phyloP scores from a whole-genome alignment of 2,329 filamentous ascomycete species.

The Boeremia exigua region DNA sequence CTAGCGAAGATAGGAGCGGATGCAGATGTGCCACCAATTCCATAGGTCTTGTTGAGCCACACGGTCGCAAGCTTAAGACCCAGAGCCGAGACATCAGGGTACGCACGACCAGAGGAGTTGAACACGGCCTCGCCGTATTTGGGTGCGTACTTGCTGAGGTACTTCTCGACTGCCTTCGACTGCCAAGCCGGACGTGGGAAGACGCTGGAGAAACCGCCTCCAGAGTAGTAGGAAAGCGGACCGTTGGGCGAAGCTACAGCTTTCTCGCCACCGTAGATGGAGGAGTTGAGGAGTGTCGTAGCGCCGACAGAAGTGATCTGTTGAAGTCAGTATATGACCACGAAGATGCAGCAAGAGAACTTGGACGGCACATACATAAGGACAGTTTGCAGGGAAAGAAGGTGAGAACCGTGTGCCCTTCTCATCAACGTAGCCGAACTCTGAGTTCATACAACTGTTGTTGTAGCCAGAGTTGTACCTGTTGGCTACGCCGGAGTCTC shows the following conservation, averaged over 20 bases:
- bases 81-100: conserved; percentile 66
- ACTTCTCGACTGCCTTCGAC: conserved; percentile 25
- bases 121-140: conserved; percentile 16
- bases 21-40: conserved; percentile 58
- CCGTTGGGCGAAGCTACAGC: conserved; percentile 31
- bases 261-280: conserved; percentile 55
- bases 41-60: conserved; percentile 38
- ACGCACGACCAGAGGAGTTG: conserved; percentile 56
- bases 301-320: conserved; percentile 64
- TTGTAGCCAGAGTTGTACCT: conserved; percentile 20
- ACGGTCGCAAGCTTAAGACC: conserved; percentile 55
- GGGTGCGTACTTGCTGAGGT: conserved; percentile 13
- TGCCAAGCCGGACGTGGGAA: conserved; percentile 58
- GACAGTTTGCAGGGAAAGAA: conserved; percentile 68
- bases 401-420: conserved; percentile 54
- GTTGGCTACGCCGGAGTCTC: conserved; percentile 46
- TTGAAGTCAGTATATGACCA: neutral
- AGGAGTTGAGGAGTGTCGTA: conserved; percentile 42
- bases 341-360: neutral
- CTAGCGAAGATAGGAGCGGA: conserved; percentile 64
- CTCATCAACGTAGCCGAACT: conserved; percentile 17
- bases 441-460: conserved; percentile 23
- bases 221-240: conserved; percentile 19
- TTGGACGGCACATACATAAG: conserved; percentile 58
- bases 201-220: conserved; percentile 55